A percentile compares a stretch with the other conserved stretches of the same genome.
Conservation (phyloP, 108 stramenopile genomes). For the Nitzschia putrida region DNA sequence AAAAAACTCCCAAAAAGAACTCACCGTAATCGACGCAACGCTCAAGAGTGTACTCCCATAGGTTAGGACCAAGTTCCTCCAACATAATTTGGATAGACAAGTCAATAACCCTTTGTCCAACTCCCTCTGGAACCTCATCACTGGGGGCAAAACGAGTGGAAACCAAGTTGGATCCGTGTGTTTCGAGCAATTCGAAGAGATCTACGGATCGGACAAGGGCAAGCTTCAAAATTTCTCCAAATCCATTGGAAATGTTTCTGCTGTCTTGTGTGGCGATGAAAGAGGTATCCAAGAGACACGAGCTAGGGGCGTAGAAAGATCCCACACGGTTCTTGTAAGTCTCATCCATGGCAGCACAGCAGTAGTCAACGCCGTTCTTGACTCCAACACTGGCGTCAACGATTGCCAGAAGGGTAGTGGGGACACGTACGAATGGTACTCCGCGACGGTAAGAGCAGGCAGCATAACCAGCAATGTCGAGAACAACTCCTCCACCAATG, state of each 20-base stretch:
- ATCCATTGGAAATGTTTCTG: slow-evolving; percentile 90
- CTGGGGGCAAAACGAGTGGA: slow-evolving; percentile 63
- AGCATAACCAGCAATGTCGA: slow-evolving; percentile 95
- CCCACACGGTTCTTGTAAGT: slow-evolving; percentile 97
- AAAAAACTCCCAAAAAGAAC: slow-evolving; percentile 1
- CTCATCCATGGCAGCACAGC: slow-evolving; percentile 74
- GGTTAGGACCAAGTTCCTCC: slow-evolving; percentile 95
- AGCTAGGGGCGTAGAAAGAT: slow-evolving; percentile 90
- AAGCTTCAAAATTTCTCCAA: slow-evolving; percentile 95
- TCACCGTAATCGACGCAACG: slow-evolving; percentile 90
- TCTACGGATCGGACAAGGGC: slow-evolving; percentile 88
- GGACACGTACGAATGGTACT: slow-evolving; percentile 88
- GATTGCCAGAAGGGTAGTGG: slow-evolving; percentile 93
- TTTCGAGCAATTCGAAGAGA: slow-evolving; percentile 91
- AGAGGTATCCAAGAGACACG: slow-evolving; percentile 81
- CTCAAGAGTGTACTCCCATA: slow-evolving; percentile 92
- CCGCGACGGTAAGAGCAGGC: slow-evolving; percentile 93
- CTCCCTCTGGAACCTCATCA: slow-evolving; percentile 59
- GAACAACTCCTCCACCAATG: slow-evolving; percentile 92
- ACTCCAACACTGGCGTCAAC: slow-evolving; percentile 97
- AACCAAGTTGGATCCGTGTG: slow-evolving; percentile 85
- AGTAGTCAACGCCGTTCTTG: slow-evolving; percentile 95
- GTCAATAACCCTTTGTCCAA: slow-evolving; percentile 88
- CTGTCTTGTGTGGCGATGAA: slow-evolving; percentile 88
- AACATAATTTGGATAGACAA: slow-evolving; percentile 95